Base-by-base conservation (phyloP, 2,329 filamentous ascomycete species). In the Fusarium armeniacum region DNA sequence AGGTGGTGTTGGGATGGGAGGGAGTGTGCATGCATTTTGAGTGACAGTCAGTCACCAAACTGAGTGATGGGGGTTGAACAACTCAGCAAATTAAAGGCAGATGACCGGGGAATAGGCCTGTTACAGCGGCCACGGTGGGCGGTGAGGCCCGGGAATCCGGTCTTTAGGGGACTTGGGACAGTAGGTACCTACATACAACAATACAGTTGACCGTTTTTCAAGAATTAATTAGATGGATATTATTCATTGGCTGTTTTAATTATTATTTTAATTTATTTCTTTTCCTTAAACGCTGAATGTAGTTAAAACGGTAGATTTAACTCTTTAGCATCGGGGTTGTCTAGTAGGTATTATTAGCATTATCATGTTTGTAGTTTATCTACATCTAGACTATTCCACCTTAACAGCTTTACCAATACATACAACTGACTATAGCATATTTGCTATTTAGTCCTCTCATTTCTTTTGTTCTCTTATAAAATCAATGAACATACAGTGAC, bases 11-110 rank as follows among this genome's bases (percentile, higher is more conserved):
- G 68, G 65, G 59, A 57, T 52, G 56, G 70, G 70, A 40, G 56
- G 70, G 70, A 56, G 70, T 69, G 65, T 65, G 69, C 62, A 43
- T 70, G 13, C 4, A 11, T 10, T 13, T 62, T 22, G 24, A 44
- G 46, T 32, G 28, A 36, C 47, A 56, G 47, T 35, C 44, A 56
- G 56, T 38, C 36, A 20, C n/a, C 6, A 38, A 38, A 38, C 10
- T 58, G 46, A 40, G 32, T 68, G 46, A 43, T 54, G 67, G 62
- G 58, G 56, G 62, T 62, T 65, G 72, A 67, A 77, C 78, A 80
- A 62, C 78, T 79, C 78, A 80, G 76, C 78, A 78, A 51, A 69
- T 72, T 67, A 61, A 50, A 63, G 65, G 76, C 78, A 80, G 78
- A 80, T 80, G 78, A 80, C 78, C 78, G 26, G 30, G 45, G 57